These are phyloP conservation scores for Carallia pectinifolia DNA, from an alignment of 345 rosid genomes.

Conservation along the genomic window DNA sequence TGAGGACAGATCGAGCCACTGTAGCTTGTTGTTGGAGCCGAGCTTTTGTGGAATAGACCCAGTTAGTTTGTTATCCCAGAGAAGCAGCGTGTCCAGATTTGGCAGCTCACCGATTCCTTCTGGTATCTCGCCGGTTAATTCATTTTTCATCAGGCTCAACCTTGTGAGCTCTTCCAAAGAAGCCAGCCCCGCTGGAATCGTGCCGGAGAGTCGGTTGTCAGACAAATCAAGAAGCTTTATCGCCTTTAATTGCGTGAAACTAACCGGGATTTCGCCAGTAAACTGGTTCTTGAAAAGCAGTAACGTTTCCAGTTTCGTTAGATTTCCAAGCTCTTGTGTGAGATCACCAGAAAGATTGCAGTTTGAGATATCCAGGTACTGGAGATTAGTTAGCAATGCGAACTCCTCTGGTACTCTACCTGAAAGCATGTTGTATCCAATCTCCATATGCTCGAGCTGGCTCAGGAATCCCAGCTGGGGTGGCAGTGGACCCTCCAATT, in stretches of 20 bases:
- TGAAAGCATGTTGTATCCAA: slow-evolving; percentile 64
- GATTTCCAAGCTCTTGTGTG: slow-evolving; percentile 54
- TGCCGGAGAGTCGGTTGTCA: slow-evolving; percentile 60
- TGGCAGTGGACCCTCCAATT: slow-evolving; percentile 61
- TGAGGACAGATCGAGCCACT: slow-evolving; percentile 63
- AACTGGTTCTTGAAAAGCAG: slow-evolving; percentile 55
- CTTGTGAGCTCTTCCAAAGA: slow-evolving; percentile 49
- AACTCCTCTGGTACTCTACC: slow-evolving; percentile 71
- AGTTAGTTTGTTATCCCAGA: slow-evolving; percentile 73
- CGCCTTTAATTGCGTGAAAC: slow-evolving; percentile 46
- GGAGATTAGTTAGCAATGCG: slow-evolving; percentile 46
- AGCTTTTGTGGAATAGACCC: slow-evolving; percentile 72
- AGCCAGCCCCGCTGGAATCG: slow-evolving; percentile 54
- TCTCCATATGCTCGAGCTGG: slow-evolving; percentile 65
- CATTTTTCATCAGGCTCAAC: slow-evolving; percentile 63
- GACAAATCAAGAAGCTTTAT: slow-evolving; percentile 68
- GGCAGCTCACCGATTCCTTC: slow-evolving; percentile 60
- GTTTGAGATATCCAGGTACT: slow-evolving; percentile 62
- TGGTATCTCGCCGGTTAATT: slow-evolving; percentile 62
- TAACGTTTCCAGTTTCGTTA: slow-evolving; percentile 54
- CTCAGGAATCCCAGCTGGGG: slow-evolving; percentile 55
- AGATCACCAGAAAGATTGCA: slow-evolving; percentile 68
- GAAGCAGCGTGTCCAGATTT: slow-evolving; percentile 44
- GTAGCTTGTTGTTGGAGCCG: slow-evolving; percentile 65
- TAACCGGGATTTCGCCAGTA: slow-evolving; percentile 64